Percentiles rank a stretch among this genome's conserved stretches.
phyloP scores from a whole-genome alignment of 1,284 basidiomycete species.

The Rhodotorula sp. region DNA sequence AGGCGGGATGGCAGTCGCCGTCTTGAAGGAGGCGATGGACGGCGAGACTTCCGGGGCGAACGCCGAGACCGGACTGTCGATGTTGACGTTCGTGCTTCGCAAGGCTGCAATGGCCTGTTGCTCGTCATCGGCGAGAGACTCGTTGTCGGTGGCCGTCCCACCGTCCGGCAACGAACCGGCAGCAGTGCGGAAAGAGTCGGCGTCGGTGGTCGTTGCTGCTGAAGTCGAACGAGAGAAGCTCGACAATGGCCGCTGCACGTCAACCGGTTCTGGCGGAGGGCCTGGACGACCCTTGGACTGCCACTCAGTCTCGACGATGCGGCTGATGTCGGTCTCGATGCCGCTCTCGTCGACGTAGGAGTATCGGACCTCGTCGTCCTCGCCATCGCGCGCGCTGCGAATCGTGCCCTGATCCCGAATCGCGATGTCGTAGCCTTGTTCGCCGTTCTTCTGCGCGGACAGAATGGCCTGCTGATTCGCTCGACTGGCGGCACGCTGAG shows the following conservation, averaged over 20 bases:
- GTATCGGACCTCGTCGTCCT: slow-evolving; percentile 70
- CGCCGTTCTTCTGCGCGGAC: slow-evolving; percentile 75
- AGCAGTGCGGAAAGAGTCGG: slow-evolving; percentile 45
- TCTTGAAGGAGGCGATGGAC: background rate
- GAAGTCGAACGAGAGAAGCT: slow-evolving; percentile 15
- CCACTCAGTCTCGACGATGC: slow-evolving; percentile 85
- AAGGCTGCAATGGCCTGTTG: slow-evolving; percentile 24
- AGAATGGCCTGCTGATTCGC: slow-evolving; percentile 84
- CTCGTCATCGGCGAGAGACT: slow-evolving; percentile 23
- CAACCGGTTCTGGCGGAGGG: slow-evolving; percentile 41
- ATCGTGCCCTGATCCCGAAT: slow-evolving; percentile 78
- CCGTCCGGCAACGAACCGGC: background rate
- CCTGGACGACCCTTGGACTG: slow-evolving; percentile 47
- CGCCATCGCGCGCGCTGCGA: slow-evolving; percentile 64
- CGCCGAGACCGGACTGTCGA: slow-evolving; percentile 12
- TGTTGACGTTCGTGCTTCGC: slow-evolving; percentile 8
- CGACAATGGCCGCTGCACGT: slow-evolving; percentile 10
- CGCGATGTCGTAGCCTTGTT: slow-evolving; percentile 80
- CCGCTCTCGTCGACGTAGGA: slow-evolving; percentile 85
- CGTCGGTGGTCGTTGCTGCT: slow-evolving; percentile 26
- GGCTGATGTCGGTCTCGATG: slow-evolving; percentile 84
- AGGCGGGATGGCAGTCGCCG: background rate
- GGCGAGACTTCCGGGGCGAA: background rate
- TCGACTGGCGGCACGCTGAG: slow-evolving; percentile 76
- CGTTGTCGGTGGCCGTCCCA: slow-evolving; percentile 8